Conservation (phyloP, 2,329 filamentous ascomycete species). For the Pseudocercospora ulei region DNA sequence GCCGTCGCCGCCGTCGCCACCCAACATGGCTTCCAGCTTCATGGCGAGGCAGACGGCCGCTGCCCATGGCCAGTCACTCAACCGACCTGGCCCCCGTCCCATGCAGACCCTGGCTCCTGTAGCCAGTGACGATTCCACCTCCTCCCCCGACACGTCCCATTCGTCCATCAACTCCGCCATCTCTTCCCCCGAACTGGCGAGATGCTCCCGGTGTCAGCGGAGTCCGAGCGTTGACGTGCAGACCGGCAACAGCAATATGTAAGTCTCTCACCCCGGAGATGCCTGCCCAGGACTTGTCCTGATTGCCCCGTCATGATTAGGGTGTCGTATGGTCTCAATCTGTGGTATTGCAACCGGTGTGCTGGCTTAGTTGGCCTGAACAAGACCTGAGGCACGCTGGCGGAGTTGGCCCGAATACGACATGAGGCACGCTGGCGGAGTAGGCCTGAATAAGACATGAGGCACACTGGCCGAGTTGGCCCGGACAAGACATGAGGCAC, state of each 20-base stretch:
- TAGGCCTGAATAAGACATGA: no score
- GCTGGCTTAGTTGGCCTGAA: slow-evolving; percentile 33
- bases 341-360: slow-evolving; percentile 35
- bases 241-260: slow-evolving; percentile 34
- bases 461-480: no score
- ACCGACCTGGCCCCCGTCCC: slow-evolving; percentile 30
- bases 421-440: no score
- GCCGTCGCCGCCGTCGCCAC: slow-evolving; percentile 1
- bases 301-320: no score
- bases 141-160: slow-evolving; percentile 20
- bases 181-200: slow-evolving; percentile 25
- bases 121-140: slow-evolving; percentile 28
- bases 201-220: slow-evolving; percentile 35
- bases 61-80: slow-evolving; percentile 23
- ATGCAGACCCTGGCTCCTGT: slow-evolving; percentile 32
- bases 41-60: slow-evolving; percentile 32
- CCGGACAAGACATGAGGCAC: no score
- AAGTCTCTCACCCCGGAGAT: no score
- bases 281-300: no score
- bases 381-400: no score
- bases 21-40: slow-evolving; percentile 23
- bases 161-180: slow-evolving; percentile 20
- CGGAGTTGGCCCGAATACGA: no score
- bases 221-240: slow-evolving; percentile 31
- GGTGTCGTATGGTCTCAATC: slow-evolving; percentile 34